A percentile compares a stretch with the other conserved stretches of the same genome.
These are phyloP conservation scores for Canariomyces notabilis DNA, from an alignment of 2,329 filamentous ascomycete species.

Conservation along the genomic window DNA sequence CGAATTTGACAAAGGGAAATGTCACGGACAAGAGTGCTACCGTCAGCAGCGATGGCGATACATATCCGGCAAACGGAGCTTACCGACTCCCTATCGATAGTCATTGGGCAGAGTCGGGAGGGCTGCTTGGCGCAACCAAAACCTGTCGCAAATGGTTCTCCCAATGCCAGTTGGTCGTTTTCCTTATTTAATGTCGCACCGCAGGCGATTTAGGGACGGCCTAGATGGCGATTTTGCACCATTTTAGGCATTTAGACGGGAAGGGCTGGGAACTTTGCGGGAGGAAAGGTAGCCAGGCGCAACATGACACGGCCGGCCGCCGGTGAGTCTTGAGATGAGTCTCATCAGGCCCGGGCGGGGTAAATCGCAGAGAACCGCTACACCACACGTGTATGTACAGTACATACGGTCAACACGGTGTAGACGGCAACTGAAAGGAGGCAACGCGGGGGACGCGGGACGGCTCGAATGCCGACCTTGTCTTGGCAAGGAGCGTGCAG, in stretches of 20 bases:
- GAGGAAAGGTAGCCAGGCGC: conserved; percentile 10
- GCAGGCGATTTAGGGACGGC: conserved; percentile 6
- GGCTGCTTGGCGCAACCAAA: conserved; percentile 18
- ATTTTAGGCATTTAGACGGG: conserved; percentile 5
- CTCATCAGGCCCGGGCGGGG: too few species aligned
- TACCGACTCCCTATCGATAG: conserved; percentile 12
- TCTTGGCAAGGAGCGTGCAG: background rate
- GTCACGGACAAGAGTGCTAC: background rate
- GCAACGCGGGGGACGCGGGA: conserved; percentile 15
- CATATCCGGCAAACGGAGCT: conserved; percentile 1
- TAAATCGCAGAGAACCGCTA: too few species aligned
- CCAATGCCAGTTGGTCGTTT: conserved; percentile 17
- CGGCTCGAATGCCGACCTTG: conserved; percentile 20
- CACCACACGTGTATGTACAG: too few species aligned
- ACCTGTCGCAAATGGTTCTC: conserved; percentile 16
- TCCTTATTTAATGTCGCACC: conserved; percentile 7
- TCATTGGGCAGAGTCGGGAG: conserved; percentile 16
- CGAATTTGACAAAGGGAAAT: background rate
- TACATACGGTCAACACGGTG: too few species aligned
- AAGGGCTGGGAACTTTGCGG: conserved; percentile 13
- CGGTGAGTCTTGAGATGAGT: too few species aligned
- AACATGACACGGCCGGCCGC: conserved; percentile 13
- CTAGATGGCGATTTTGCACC: background rate
- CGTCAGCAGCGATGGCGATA: background rate
- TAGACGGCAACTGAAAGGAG: too few species aligned